Evolutionary conservation across 192 early-diverging fungal genomes (phyloP).

Genomic region (Coemansia sp.): DNA sequence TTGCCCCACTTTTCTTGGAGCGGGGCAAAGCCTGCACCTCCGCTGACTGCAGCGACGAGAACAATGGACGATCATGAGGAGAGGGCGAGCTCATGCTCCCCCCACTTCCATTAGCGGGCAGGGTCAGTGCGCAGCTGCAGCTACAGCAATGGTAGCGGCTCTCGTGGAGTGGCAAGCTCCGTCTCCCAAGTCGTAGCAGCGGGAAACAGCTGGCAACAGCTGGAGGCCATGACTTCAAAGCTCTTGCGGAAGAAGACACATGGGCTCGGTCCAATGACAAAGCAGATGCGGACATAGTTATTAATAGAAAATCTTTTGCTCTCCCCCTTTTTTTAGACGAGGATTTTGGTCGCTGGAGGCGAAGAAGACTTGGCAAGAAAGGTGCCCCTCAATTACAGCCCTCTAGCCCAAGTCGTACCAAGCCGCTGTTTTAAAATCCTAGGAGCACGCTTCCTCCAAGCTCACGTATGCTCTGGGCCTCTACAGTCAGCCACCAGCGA

Average conservation of each 20-base stretch:
- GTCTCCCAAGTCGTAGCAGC: not conserved
- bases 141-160: not conserved
- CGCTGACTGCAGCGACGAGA: not conserved
- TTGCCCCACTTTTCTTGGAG: not conserved
- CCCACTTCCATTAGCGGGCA: not conserved
- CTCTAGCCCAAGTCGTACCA: not conserved
- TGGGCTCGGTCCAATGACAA: not conserved
- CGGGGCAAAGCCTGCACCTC: not conserved
- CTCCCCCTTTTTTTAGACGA: not conserved
- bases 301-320: not conserved
- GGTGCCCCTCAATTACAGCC: not conserved
- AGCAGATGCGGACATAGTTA: constrained; percentile 1
- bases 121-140: not conserved
- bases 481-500: not conserved
- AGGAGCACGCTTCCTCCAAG: not conserved
- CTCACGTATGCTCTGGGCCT: not conserved
- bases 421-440: not conserved
- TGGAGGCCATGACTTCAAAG: not conserved
- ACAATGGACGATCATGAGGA: not conserved
- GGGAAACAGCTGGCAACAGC: not conserved
- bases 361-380: not conserved
- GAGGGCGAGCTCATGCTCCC: not conserved
- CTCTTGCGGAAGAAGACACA: not conserved
- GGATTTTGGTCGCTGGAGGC: not conserved
- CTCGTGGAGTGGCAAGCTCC: not conserved